Conservation (phyloP, 805 yeast species). For the Starmerella apis region DNA sequence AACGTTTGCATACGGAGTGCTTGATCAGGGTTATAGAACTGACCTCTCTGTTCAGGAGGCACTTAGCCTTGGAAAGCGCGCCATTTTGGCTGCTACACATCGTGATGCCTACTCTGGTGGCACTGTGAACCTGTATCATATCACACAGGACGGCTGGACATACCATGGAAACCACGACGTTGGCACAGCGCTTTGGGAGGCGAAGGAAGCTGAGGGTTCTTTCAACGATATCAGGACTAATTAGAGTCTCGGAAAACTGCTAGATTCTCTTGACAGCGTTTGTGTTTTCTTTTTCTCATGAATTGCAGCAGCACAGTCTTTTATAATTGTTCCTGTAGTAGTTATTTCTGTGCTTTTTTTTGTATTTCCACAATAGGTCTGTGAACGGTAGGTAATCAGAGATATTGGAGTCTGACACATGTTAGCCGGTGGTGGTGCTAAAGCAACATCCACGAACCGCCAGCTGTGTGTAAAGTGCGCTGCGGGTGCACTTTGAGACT, state of each 20-base stretch:
- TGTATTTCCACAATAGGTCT: too few species aligned
- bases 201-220: slow-evolving; percentile 76
- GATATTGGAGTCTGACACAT: too few species aligned
- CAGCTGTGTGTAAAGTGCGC: too few species aligned
- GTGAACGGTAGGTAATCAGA: too few species aligned
- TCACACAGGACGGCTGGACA: slow-evolving; percentile 87
- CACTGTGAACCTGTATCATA: slow-evolving; percentile 83
- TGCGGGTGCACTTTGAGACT: not conserved
- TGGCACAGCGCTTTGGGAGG: slow-evolving; percentile 82
- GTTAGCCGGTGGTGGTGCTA: too few species aligned
- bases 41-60: slow-evolving; percentile 90
- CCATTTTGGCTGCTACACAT: slow-evolving; percentile 94
- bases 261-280: not conserved
- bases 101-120: slow-evolving; percentile 99
- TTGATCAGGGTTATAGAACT: slow-evolving; percentile 87
- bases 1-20: slow-evolving; percentile 96
- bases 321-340: too few species aligned
- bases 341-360: too few species aligned
- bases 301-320: too few species aligned
- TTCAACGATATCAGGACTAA: slow-evolving; percentile 59
- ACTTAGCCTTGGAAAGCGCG: slow-evolving; percentile 82
- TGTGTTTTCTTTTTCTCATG: not conserved
- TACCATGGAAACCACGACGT: slow-evolving; percentile 94
- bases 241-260: not conserved
- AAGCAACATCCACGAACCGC: not conserved